These are phyloP conservation scores for Epichloe coenophiala DNA, from an alignment of 2,329 filamentous ascomycete species.

Conservation along the genomic window DNA sequence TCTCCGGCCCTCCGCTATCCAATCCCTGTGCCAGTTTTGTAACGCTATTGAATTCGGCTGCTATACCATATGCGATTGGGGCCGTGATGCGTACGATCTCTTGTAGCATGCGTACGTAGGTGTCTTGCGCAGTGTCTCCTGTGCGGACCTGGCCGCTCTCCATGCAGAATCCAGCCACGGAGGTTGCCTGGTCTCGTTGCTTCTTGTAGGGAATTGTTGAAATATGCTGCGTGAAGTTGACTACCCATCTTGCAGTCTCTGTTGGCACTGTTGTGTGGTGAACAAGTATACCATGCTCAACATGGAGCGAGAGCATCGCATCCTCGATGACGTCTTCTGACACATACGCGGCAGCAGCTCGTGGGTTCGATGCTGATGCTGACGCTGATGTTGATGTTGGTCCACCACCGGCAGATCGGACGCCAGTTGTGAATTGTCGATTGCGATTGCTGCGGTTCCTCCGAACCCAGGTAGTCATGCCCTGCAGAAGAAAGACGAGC, in stretches of 20 bases:
- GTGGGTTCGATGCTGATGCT: conserved; percentile 20
- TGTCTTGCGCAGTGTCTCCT: conserved; percentile 52
- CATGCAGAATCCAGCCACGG: conserved; percentile 61
- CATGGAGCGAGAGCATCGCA: conserved; percentile 55
- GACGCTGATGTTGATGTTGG: conserved; percentile 19
- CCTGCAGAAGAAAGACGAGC: conserved; percentile 60
- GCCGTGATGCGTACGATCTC: conserved; percentile 60
- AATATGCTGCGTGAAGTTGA: conserved; percentile 64
- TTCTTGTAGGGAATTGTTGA: conserved; percentile 61
- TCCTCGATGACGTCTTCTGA: conserved; percentile 59
- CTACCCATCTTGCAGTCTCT: conserved; percentile 62
- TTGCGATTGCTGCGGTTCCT: conserved; percentile 57
- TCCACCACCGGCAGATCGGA: conserved; percentile 31
- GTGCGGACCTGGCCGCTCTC: conserved; percentile 61
- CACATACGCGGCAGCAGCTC: conserved; percentile 32
- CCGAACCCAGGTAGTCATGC: conserved; percentile 49
- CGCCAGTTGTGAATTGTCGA: conserved; percentile 51
- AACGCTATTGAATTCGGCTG: conserved; percentile 44
- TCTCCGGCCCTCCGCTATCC: conserved; percentile 41
- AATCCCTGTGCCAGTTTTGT: conserved; percentile 45
- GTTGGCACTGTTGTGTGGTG: conserved; percentile 49
- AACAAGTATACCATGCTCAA: conserved; percentile 51
- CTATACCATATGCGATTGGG: conserved; percentile 58
- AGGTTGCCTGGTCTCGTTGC: conserved; percentile 32
- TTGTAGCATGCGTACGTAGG: conserved; percentile 62